Base-by-base conservation (phyloP, 306 rosid genomes). In the Fragaria vesca region DNA sequence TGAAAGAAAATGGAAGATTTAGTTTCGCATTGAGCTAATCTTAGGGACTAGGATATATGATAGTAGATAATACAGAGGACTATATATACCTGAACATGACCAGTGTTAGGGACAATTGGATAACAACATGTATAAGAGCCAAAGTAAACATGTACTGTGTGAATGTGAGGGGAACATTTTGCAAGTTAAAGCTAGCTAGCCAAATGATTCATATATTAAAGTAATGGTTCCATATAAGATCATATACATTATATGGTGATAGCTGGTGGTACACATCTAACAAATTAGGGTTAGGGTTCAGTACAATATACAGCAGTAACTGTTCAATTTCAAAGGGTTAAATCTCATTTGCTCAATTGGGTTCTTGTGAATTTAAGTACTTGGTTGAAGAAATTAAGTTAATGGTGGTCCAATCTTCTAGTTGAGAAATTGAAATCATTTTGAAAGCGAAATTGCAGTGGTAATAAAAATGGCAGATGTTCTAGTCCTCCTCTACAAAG, bases 351-450 rank as follows among this genome's bases (percentile, higher is more conserved):
- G 38, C 66, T 12, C 3, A 28, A n/a, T n/a, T 55, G 18, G 17
- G 38, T 26, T 60, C 66, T 4, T 12, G 15, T 60, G 66, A 62
- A 12, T 30, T 62, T 28, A 71, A 17, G 8, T 18, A 48, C 38
- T 73, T 52, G 34, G 71, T 63, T 63, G 69, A 73, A 80, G 70
- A 38, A 66, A 32, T 73, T 48, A 70, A 55, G 43, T 66, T 50
- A 16, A 32, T 57, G 67, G 94, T 86, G 97, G 97, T 92, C 95
- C 95, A 81, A 4, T 57, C 81, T 84, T 84, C 87, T 84, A 76
- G 85, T 85, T 74, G 85, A 66, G 82, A 82, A 66, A 10, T 81
- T 71, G 82, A 86, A 90, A 92, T 87, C 88, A 88, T 90, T 90
- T 88, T 82, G 94, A 87, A 42, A 87, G 79, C 58, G 95, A 90